Percentiles rank a stretch among this genome's conserved stretches.
Evolutionary conservation across 73 alveolate species (phyloP).

Genomic region (Stentor roeselii): DNA sequence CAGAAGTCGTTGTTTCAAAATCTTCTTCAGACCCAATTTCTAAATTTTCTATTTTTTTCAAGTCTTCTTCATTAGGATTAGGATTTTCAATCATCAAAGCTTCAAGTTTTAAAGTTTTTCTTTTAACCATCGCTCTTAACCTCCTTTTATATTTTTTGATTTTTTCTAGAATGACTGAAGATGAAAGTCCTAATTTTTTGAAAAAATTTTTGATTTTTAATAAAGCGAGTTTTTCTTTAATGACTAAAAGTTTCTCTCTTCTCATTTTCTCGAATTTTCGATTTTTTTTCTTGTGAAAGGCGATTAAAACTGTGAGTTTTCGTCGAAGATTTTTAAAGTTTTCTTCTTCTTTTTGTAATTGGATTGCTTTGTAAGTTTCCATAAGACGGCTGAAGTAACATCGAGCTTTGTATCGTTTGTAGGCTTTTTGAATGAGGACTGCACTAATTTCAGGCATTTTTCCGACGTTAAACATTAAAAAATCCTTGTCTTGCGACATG

Average conservation of each 20-base stretch:
- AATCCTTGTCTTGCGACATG: not conserved
- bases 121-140: not conserved
- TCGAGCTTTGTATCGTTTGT: not conserved
- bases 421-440: not conserved
- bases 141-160: not conserved
- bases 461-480: not conserved
- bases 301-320: not conserved
- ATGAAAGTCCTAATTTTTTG: not conserved
- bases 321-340: not conserved
- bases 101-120: not conserved
- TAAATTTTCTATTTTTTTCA: slow-evolving; percentile 21
- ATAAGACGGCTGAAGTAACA: not conserved
- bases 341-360: not conserved
- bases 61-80: not conserved
- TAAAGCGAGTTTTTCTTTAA: not conserved
- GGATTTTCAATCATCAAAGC: no score
- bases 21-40: not conserved
- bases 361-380: not conserved
- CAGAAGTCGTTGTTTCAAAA: not conserved
- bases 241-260: not conserved
- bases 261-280: slow-evolving; percentile 30
- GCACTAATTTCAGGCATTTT: slow-evolving; percentile 4
- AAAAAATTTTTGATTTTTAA: not conserved
- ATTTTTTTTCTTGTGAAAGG: not conserved
- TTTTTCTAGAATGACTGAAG: not conserved